Evolutionary conservation across 805 yeast species (phyloP), one percentile per base, ranked within the genome.

Genomic region (Blastobotrys robertii): DNA sequence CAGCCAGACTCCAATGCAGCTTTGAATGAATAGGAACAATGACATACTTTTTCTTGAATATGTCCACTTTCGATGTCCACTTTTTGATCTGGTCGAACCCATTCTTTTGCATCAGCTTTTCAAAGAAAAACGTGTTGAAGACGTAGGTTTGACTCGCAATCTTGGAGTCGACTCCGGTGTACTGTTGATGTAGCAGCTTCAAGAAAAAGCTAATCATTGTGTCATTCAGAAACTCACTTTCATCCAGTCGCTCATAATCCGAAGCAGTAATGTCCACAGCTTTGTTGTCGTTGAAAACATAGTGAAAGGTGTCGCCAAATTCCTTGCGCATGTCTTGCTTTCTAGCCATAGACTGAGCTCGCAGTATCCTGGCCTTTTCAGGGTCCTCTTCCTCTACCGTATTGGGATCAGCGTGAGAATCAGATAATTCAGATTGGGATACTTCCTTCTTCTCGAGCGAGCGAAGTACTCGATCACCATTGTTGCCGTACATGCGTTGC

Each of bases 161-260:
- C 9, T 66, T 51, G 3, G 63, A 54, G 4, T 57, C 52, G 5
- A 10, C 47, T 45, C n/a, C 50, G 22, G 8, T 68, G 47, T 63
- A 68, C 42, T 47, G 45, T 38, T 41, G 60, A 37, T 42, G 52
- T 25, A 41, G 34, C 56, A 54, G 40, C 52, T 58, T 54, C 67
- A 85, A 68, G 54, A 84, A 87, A 57, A 90, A 90, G 59, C 86
- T 95, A 43, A 92, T 80, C 39, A 92, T 67, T 0, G 82, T 74
- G 56, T 92, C 98, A 63, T 92, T 90, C 39, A 92, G 75, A 88
- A 95, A 90, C 48, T 83, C 84, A 38, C 79, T 79, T 45, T 81
- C 80, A 55, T 79, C 78, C 8, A 90, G 68, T 37, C 96, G 82
- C 48, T 75, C 76, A 59, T 83, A 85, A 57, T 92, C 98, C 32